Conservation (phyloP, 805 yeast species). For the Myxozyma neotropica region DNA sequence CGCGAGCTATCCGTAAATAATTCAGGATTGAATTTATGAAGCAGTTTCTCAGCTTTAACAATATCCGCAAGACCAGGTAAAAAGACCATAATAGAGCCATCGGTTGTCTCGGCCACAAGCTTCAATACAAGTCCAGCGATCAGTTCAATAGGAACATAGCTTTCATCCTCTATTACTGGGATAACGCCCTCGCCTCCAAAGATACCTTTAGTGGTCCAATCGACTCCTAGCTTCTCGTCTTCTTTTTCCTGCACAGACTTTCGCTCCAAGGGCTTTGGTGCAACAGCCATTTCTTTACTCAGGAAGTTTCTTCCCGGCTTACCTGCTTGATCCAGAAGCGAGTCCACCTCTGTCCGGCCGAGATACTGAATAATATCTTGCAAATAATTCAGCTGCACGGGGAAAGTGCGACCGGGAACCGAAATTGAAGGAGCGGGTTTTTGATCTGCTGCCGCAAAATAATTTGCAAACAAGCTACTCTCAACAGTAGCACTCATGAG, state of each 20-base stretch:
- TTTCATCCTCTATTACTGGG: constrained; percentile 10
- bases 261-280: background rate
- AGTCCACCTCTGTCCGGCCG: too few relatives aligned
- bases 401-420: constrained; percentile 91
- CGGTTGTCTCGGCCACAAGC: constrained; percentile 1
- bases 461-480: constrained; percentile 54
- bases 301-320: constrained; percentile 24
- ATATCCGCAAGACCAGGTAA: constrained; percentile 36
- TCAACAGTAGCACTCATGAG: constrained; percentile 68
- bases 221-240: constrained; percentile 11
- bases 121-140: constrained; percentile 23
- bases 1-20: background rate
- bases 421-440: constrained; percentile 63
- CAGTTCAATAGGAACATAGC: constrained; percentile 23
- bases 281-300: background rate
- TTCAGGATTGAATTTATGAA: background rate
- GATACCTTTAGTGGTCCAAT: constrained; percentile 20
- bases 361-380: constrained; percentile 51
- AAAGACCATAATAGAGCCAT: constrained; percentile 35
- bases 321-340: too few relatives aligned
- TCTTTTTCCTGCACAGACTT: background rate
- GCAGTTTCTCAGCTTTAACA: constrained; percentile 2
- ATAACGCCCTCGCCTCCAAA: constrained; percentile 11
- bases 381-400: constrained; percentile 74
- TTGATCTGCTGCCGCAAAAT: constrained; percentile 48